Conservation (phyloP, 2,329 filamentous ascomycete species). For the Aspergillus niger region DNA sequence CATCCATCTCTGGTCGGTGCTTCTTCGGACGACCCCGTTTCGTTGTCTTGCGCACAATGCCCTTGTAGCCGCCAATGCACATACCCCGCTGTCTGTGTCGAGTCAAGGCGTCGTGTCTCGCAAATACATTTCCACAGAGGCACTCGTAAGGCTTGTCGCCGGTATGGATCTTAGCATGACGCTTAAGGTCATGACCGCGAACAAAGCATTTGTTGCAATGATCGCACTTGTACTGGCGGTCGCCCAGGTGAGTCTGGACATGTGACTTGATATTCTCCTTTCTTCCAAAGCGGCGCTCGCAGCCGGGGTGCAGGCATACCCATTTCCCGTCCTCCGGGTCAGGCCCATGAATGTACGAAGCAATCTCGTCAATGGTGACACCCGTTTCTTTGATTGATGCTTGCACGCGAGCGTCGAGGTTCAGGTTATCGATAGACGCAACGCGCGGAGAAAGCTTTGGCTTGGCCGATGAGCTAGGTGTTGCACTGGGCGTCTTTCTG, state of each 20-base stretch:
- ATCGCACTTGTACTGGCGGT: conserved; percentile 92
- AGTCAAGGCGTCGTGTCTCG: conserved; percentile 90
- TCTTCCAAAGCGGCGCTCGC: conserved; percentile 87
- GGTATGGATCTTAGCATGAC: conserved; percentile 96
- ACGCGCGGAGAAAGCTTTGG: conserved; percentile 45
- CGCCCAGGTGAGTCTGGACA: conserved; percentile 95
- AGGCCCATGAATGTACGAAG: conserved; percentile 71
- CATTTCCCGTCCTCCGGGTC: conserved; percentile 75
- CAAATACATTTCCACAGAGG: conserved; percentile 91
- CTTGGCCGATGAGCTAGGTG: conserved; percentile 32
- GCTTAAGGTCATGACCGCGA: conserved; percentile 93
- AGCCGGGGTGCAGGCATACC: conserved; percentile 74
- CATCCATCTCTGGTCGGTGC: conserved; percentile 60
- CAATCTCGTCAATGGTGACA: conserved; percentile 82
- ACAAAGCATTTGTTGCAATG: conserved; percentile 95
- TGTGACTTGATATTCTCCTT: conserved; percentile 99
- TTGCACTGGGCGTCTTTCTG: conserved; percentile 21
- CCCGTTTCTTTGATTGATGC: conserved; percentile 75
- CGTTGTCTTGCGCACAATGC: conserved; percentile 66
- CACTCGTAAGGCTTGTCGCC: conserved; percentile 95
- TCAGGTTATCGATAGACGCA: conserved; percentile 50
- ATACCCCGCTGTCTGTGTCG: conserved; percentile 92
- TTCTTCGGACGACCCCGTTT: conserved; percentile 69
- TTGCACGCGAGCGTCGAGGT: conserved; percentile 58
- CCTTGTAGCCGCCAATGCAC: conserved; percentile 93